phyloP scores from a whole-genome alignment of 768 basidiomycete genomes.

The Amanita pseudoporphyria region DNA sequence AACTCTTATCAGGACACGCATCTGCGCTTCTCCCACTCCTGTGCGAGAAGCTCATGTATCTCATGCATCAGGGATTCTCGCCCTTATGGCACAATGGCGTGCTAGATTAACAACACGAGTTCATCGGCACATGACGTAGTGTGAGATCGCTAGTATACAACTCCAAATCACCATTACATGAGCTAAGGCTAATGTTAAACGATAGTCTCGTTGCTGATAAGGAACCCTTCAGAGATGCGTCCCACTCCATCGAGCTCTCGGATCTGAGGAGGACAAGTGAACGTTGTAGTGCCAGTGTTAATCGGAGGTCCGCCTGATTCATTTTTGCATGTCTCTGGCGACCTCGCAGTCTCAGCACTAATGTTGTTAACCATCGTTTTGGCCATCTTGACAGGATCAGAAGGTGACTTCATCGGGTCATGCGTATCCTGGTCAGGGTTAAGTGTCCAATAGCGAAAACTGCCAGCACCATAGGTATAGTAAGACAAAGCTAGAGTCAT shows the following conservation, averaged over 20 bases:
- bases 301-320: neutral
- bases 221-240: neutral
- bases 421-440: slow-evolving; percentile 33
- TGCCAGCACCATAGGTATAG: slow-evolving; percentile 13
- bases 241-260: neutral
- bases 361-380: slow-evolving; percentile 11
- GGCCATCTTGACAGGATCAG: slow-evolving; percentile 22
- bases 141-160: neutral
- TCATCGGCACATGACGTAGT: neutral
- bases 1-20: neutral
- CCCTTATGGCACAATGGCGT: neutral
- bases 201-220: neutral
- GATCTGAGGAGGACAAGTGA: neutral
- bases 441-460: slow-evolving; percentile 43
- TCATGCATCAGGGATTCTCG: neutral
- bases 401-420: slow-evolving; percentile 31
- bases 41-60: neutral
- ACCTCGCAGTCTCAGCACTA: neutral
- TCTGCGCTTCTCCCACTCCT: neutral
- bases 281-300: neutral
- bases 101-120: neutral
- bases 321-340: neutral
- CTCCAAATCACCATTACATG: neutral
- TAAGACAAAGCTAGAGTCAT: slow-evolving; percentile 2
- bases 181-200: slow-evolving; percentile 3